These are phyloP conservation scores for Penicillium odoratum DNA, from an alignment of 495 filamentous ascomycete genomes.

Conservation along the genomic window DNA sequence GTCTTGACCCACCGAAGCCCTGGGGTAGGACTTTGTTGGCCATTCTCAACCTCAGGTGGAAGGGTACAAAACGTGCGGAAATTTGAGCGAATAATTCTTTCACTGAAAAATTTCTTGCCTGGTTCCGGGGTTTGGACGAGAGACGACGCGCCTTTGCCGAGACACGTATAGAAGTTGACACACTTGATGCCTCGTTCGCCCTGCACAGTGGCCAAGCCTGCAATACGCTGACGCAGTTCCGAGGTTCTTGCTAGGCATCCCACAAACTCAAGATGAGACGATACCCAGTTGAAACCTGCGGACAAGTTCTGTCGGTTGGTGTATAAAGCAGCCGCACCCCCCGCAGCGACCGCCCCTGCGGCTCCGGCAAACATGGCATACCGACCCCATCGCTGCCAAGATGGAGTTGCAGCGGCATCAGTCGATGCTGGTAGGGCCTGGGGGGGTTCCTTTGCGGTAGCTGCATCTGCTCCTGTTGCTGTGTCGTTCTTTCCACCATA, in stretches of 20 bases:
- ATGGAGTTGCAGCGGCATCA: slow-evolving; percentile 55
- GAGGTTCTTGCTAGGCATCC: slow-evolving; percentile 78
- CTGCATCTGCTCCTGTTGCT: slow-evolving; percentile 16
- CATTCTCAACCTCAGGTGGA: slow-evolving; percentile 55
- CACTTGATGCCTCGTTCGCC: slow-evolving; percentile 62
- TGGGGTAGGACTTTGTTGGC: slow-evolving; percentile 20
- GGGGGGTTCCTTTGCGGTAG: slow-evolving; percentile 11
- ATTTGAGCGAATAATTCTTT: slow-evolving; percentile 44
- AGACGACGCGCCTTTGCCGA: slow-evolving; percentile 62
- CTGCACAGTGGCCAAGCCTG: slow-evolving; percentile 54
- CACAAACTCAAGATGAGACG: slow-evolving; percentile 93
- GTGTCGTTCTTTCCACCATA: slow-evolving; percentile 43
- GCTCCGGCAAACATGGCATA: slow-evolving; percentile 82
- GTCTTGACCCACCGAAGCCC: slow-evolving; percentile 61
- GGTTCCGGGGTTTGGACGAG: slow-evolving; percentile 33
- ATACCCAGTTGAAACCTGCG: slow-evolving; percentile 73
- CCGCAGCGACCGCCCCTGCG: slow-evolving; percentile 76
- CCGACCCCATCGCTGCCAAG: slow-evolving; percentile 74
- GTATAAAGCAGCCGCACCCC: slow-evolving; percentile 86
- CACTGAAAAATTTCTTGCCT: slow-evolving; percentile 35
- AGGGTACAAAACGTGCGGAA: slow-evolving; percentile 83
- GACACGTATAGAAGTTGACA: slow-evolving; percentile 77
- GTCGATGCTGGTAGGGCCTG: slow-evolving; percentile 30
- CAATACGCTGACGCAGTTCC: slow-evolving; percentile 70
- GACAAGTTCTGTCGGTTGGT: slow-evolving; percentile 75